phyloP scores from a whole-genome alignment of 2,329 filamentous ascomycete genomes.

The Pochonia chlamydosporia region DNA sequence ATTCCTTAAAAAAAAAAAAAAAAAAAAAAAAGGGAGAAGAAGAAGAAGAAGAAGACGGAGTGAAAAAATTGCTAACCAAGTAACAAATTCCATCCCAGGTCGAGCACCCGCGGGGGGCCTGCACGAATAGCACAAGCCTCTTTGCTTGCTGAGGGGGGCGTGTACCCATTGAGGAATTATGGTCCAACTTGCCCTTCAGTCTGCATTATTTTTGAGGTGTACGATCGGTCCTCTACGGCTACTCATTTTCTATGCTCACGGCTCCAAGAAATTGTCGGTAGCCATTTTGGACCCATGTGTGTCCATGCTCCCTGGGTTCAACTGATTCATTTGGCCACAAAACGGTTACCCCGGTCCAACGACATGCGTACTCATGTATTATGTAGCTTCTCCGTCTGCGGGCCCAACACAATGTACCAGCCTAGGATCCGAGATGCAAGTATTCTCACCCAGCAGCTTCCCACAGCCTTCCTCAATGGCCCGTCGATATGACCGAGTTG shows the following conservation, averaged over 20 bases:
- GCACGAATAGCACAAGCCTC: too few relatives aligned
- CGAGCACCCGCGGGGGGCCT: too few relatives aligned
- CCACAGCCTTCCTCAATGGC: not conserved
- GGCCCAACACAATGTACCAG: slow-evolving; percentile 2
- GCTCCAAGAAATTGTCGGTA: slow-evolving; percentile 3
- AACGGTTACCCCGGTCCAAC: slow-evolving; percentile 7
- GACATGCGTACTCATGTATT: not conserved
- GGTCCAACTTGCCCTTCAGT: not conserved
- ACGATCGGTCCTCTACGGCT: not conserved
- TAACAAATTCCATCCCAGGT: too few relatives aligned
- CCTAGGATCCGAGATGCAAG: slow-evolving; percentile 6
- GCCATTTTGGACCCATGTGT: slow-evolving; percentile 5
- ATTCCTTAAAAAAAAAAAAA: too few relatives aligned
- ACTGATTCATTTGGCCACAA: not conserved
- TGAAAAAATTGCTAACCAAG: too few relatives aligned
- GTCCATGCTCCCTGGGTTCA: slow-evolving; percentile 6
- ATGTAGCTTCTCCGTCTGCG: not conserved
- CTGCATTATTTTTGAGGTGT: slow-evolving; percentile 3
- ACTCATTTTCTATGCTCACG: slow-evolving; percentile 7
- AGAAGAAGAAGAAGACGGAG: too few relatives aligned
- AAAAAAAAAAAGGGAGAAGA: too few relatives aligned
- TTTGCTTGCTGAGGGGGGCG: slow-evolving; percentile 5
- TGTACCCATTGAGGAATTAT: not conserved
- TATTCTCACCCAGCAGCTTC: slow-evolving; percentile 12
- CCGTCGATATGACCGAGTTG: slow-evolving; percentile 6